Conservation (phyloP, 2,329 filamentous ascomycete species). For the Sphaerulina populicola region DNA sequence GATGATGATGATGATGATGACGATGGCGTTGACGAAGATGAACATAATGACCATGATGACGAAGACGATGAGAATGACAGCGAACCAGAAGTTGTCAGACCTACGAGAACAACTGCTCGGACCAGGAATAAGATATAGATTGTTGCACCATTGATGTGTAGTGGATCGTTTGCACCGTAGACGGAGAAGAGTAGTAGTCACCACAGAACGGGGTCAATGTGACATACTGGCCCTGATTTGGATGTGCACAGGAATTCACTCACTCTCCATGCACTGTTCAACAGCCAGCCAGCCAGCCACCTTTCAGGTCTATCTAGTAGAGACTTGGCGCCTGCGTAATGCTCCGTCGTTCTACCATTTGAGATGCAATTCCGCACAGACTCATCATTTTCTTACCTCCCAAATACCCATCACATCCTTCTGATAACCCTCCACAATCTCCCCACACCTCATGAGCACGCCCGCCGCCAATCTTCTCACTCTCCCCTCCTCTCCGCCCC, state of each 20-base stretch:
- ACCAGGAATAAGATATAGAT: conserved; percentile 20
- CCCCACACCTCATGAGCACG: conserved; percentile 66
- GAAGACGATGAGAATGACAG: conserved; percentile 19
- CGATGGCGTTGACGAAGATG: conserved; percentile 2
- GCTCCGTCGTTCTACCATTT: too few relatives aligned
- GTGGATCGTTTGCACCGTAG: too few relatives aligned
- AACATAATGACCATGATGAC: conserved; percentile 15
- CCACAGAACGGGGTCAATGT: too few relatives aligned
- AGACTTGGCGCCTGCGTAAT: too few relatives aligned
- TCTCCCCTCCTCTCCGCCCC: conserved; percentile 62
- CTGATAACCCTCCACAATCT: conserved; percentile 76
- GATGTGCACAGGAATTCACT: too few relatives aligned
- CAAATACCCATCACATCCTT: conserved; percentile 45
- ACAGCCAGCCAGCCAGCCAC: too few relatives aligned
- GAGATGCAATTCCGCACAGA: too few relatives aligned
- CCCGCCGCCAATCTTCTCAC: conserved; percentile 71
- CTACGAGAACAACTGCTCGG: conserved; percentile 27
- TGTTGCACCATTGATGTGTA: neutral
- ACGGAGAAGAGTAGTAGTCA: too few relatives aligned
- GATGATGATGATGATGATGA: conserved; percentile 17
- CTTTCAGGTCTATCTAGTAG: too few relatives aligned
- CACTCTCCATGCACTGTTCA: too few relatives aligned
- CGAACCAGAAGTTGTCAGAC: conserved; percentile 27
- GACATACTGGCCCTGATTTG: too few relatives aligned
- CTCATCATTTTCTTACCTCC: too few relatives aligned